Conservation (phyloP, 2,329 filamentous ascomycete genomes). For the Mariannaea elegans region DNA sequence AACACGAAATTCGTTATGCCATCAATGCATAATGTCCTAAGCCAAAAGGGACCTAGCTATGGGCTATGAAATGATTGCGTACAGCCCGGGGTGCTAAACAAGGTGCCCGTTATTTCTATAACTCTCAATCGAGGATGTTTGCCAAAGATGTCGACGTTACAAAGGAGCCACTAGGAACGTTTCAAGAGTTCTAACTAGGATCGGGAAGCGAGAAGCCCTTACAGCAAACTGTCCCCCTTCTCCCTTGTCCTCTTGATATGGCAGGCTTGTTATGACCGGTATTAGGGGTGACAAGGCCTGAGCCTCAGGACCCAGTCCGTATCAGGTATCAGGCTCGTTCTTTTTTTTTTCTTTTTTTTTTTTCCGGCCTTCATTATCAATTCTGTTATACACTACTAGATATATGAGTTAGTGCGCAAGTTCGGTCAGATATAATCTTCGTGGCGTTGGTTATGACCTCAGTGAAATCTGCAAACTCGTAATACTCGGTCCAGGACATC, state of each 20-base stretch:
- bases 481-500: slow-evolving; percentile 41
- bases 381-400: slow-evolving; percentile 45
- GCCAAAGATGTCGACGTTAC: slow-evolving; percentile 54
- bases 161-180: slow-evolving; percentile 59
- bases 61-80: slow-evolving; percentile 52
- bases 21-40: slow-evolving; percentile 53
- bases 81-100: slow-evolving; percentile 47
- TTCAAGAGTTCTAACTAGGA: slow-evolving; percentile 10
- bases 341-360: too few relatives aligned
- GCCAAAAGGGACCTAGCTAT: slow-evolving; percentile 53
- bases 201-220: not conserved
- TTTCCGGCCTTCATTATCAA: slow-evolving; percentile 45
- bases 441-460: slow-evolving; percentile 44
- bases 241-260: slow-evolving; percentile 15
- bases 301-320: too few relatives aligned
- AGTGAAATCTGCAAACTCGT: slow-evolving; percentile 39
- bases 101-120: slow-evolving; percentile 66
- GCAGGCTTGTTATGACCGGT: too few relatives aligned
- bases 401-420: slow-evolving; percentile 6
- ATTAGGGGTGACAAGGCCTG: too few relatives aligned
- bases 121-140: slow-evolving; percentile 53
- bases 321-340: slow-evolving; percentile 45
- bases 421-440: too few relatives aligned
- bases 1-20: slow-evolving; percentile 39
- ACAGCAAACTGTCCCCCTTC: not conserved